Base-by-base conservation (phyloP, 2,329 filamentous ascomycete genomes). In the Aspergillus glaucus region DNA sequence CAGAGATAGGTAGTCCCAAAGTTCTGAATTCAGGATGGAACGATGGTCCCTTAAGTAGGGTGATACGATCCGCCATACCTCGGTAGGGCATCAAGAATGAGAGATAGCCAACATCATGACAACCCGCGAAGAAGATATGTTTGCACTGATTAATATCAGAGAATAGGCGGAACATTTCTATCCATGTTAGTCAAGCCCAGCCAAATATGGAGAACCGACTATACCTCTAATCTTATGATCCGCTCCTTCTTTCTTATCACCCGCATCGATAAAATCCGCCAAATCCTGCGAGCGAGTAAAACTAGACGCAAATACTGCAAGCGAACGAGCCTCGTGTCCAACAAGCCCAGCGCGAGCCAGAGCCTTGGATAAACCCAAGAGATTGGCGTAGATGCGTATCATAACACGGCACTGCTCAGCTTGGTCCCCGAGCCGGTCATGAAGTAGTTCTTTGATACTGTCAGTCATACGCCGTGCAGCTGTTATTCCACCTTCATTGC, bases 101-200 rank as follows among this genome's bases (percentile, higher is more conserved):
- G 42, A 82, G 65, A 59, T 84, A 83, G 45, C 77, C 76, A 21
- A 71, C 71, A 55, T 85, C 79, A 55, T 84, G 80, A 56, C 81
- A 85, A 36, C 76, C 80, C 4, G 80, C 82, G 49, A 83, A 80
- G 58, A 79, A 80, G 32, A 86, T 81, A 59, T 84, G 81, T 55
- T 79, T 80, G 68, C 82, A 86, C 57, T 83, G 79, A 3, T 73
- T 66, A 55, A 79, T 80, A 42, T 82, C 76, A 30, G 73, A 75
- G 51, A 80, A 82, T 1, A 82, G 68, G 3, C 59, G 62, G 47
- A 69, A 67, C 51, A 62, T 62, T 55, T 67, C 65, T 68, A 42
- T 6, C 34, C n/a, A 17, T 8, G 12, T n/a, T 47, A 19, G 44
- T 34, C 19, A 49, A 44, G 30, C 15, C 46, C 28, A 41, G 30